These are phyloP conservation scores for Saccharomyces eubayanus DNA, from an alignment of 805 yeast genomes.

Conservation along the genomic window DNA sequence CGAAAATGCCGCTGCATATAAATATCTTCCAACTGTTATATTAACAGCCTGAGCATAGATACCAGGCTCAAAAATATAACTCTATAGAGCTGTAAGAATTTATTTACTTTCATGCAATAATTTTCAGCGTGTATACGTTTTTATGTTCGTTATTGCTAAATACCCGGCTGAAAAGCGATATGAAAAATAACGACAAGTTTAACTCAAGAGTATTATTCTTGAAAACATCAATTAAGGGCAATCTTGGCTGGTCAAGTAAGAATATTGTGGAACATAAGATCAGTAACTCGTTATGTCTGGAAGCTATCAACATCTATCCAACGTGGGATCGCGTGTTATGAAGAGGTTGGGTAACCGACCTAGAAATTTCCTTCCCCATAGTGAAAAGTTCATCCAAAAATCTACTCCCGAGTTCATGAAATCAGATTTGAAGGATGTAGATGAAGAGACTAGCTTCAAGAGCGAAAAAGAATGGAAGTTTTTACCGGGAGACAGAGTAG, in stretches of 20 bases:
- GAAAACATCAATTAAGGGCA: neutral
- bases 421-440: slow-evolving; percentile 29
- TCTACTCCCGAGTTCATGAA: slow-evolving; percentile 34
- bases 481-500: slow-evolving; percentile 69
- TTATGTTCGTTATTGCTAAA: neutral
- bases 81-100: neutral
- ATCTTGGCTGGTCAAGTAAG: neutral
- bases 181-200: neutral
- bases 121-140: neutral
- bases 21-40: neutral
- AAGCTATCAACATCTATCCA: slow-evolving; percentile 27
- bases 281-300: slow-evolving; percentile 7
- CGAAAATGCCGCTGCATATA: neutral
- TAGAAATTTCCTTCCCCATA: slow-evolving; percentile 24
- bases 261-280: neutral
- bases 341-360: slow-evolving; percentile 28
- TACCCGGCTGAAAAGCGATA: neutral
- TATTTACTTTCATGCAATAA: neutral
- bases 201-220: neutral
- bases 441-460: slow-evolving; percentile 30
- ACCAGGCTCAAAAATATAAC: neutral
- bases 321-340: slow-evolving; percentile 33
- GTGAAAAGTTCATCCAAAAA: slow-evolving; percentile 25
- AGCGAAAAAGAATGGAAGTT: slow-evolving; percentile 49
- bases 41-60: neutral